Conservation (phyloP, 805 yeast species). For the Ogataea chonburiensis region DNA sequence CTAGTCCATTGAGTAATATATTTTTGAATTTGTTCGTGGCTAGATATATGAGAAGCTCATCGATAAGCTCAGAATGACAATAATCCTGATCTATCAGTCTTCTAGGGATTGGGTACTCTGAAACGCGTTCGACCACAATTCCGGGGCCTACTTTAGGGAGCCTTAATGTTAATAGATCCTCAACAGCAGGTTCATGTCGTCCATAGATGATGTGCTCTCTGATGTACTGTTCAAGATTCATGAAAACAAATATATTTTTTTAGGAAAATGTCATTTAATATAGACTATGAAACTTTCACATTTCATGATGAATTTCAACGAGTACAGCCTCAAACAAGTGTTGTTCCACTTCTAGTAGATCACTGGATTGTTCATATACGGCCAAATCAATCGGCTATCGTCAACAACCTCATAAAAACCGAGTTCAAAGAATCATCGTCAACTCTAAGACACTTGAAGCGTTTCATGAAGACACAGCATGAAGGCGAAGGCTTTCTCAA, state of each 20-base stretch:
- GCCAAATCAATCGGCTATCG: constrained; percentile 35
- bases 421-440: constrained; percentile 29
- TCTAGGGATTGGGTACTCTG: background rate
- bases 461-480: constrained; percentile 38
- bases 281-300: constrained; percentile 43
- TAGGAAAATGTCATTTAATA: constrained; percentile 18
- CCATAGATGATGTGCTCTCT: constrained; percentile 1
- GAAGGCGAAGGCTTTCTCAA: constrained; percentile 11
- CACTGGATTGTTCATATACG: constrained; percentile 46
- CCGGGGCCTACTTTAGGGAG: background rate
- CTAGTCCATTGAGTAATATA: constrained; percentile 44
- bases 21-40: constrained; percentile 34
- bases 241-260: constrained; percentile 7
- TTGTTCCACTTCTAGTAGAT: constrained; percentile 31
- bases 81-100: background rate
- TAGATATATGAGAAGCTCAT: constrained; percentile 38
- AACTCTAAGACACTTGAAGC: constrained; percentile 47
- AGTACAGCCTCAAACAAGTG: constrained; percentile 32
- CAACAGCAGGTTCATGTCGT: background rate
- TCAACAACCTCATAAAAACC: constrained; percentile 27
- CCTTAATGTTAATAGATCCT: background rate
- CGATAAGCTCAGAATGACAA: constrained; percentile 39
- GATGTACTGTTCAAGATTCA: constrained; percentile 17
- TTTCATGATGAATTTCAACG: constrained; percentile 42
- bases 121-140: constrained; percentile 1